Evolutionary conservation across 768 basidiomycete genomes (phyloP), one percentile per base, ranked within the genome.

Genomic region (Rhodotorula kratochvilovae): DNA sequence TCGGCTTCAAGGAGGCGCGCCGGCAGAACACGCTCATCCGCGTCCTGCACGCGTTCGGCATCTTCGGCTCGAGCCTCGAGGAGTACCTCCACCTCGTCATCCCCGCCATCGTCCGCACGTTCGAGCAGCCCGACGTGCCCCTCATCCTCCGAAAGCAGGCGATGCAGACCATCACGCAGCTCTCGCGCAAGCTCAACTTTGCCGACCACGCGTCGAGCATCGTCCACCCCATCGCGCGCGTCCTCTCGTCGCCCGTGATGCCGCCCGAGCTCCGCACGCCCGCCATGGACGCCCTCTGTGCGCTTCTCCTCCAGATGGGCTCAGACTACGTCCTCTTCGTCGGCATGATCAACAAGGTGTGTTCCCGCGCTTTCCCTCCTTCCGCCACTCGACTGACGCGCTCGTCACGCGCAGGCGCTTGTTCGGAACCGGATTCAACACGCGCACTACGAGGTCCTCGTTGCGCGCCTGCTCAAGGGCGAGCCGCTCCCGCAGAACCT

Each of bases 291-390:
- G 91, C 93, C 0, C 82, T 99, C 3, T 96, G 92, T 79, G 90
- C 93, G 1, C 83, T 98, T 51, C 88, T 97, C 50, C 84, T 92
- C 48, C 96, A 99, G 77, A 86, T 99, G 63, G 94, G 94, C 2
- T 88, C 94, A 0, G 95, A 98, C 79, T 99, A 94, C 76, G 93
- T 96, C 7, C 92, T 99, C 55, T 99, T 98, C 77, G 90, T 98
- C 46, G 93, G 96, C 1, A 94, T 94, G 75, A 90, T 99, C 74
- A 92, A 92, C 80, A 97, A 98, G 85, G 94, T 90, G 74, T 60
- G 83, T 46, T 13, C 25, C 10, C n/a, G 19, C 55, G 12, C 25
- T 1, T 12, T 57, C 25, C 11, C 35, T 29, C n/a, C 21, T 27
- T 7, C 50, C 71, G 42, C 46, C 31, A 31, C 13, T 42, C 0